A percentile compares a stretch with the other conserved stretches of the same genome.
These are phyloP conservation scores for Apocynum venetum DNA, from an alignment of 257 asterid species.

Conservation along the genomic window DNA sequence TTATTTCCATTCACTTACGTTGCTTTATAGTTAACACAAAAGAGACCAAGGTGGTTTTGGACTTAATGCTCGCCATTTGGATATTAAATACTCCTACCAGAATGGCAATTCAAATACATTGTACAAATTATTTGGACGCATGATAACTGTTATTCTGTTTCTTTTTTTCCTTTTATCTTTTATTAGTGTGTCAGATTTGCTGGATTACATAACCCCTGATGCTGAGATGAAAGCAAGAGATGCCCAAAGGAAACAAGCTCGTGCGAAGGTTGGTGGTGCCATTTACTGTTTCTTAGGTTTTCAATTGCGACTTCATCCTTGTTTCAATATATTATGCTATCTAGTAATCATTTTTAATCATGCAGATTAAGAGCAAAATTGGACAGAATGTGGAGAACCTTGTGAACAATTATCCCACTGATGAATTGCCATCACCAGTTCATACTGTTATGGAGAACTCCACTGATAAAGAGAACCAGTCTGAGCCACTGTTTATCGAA, in stretches of 20 bases:
- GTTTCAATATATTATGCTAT: not conserved
- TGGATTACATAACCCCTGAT: constrained; percentile 85
- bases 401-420: constrained; percentile 46
- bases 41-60: no score
- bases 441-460: constrained; percentile 53
- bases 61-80: no score
- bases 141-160: not conserved
- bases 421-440: constrained; percentile 37
- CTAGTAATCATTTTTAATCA: constrained; percentile 10
- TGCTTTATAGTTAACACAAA: no score
- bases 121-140: not conserved
- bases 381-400: constrained; percentile 48
- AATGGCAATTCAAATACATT: no score
- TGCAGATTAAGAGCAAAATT: constrained; percentile 66
- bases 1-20: no score
- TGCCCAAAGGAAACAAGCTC: constrained; percentile 82
- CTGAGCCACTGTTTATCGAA: constrained; percentile 34
- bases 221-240: constrained; percentile 86
- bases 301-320: not conserved
- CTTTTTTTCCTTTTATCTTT: not conserved
- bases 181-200: constrained; percentile 72
- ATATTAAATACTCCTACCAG: not conserved
- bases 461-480: constrained; percentile 54
- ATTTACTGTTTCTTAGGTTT: not conserved
- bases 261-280: constrained; percentile 58